phyloP scores from a whole-genome alignment of 2,329 filamentous ascomycete species.

The Colletotrichum euphorbiae region DNA sequence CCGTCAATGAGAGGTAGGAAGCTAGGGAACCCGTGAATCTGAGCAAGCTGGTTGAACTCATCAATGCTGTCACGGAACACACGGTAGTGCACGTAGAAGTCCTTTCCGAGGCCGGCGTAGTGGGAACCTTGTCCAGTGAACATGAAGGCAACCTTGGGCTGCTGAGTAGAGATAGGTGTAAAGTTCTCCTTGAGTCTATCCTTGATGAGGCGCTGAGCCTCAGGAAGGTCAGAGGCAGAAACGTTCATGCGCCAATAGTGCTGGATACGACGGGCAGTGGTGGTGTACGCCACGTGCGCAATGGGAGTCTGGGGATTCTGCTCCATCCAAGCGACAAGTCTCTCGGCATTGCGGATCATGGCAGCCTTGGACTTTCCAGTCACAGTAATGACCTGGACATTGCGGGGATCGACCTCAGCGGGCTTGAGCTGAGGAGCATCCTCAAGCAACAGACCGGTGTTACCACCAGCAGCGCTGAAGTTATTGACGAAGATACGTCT shows the following conservation, averaged over 20 bases:
- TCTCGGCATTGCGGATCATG: conserved; percentile 69
- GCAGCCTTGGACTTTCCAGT: conserved; percentile 66
- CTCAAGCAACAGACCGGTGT: conserved; percentile 74
- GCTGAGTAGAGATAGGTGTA: conserved; percentile 55
- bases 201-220: conserved; percentile 57
- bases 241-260: conserved; percentile 56
- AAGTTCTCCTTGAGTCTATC: conserved; percentile 55
- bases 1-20: conserved; percentile 64
- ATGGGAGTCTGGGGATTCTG: conserved; percentile 63
- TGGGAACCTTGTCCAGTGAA: conserved; percentile 69
- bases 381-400: conserved; percentile 69
- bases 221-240: conserved; percentile 53
- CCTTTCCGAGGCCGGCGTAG: conserved; percentile 62
- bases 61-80: conserved; percentile 65
- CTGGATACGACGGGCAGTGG: conserved; percentile 73
- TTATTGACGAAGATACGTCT: conserved; percentile 72
- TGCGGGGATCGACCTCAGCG: conserved; percentile 64
- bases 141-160: conserved; percentile 63
- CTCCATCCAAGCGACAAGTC: conserved; percentile 66
- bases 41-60: conserved; percentile 66
- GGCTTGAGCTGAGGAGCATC: conserved; percentile 64
- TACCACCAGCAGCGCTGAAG: conserved; percentile 78
- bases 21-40: conserved; percentile 65
- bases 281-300: conserved; percentile 72
- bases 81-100: conserved; percentile 60